Conservation (phyloP, 2,329 filamentous ascomycete species). For the Rachicladosporium sp. region DNA sequence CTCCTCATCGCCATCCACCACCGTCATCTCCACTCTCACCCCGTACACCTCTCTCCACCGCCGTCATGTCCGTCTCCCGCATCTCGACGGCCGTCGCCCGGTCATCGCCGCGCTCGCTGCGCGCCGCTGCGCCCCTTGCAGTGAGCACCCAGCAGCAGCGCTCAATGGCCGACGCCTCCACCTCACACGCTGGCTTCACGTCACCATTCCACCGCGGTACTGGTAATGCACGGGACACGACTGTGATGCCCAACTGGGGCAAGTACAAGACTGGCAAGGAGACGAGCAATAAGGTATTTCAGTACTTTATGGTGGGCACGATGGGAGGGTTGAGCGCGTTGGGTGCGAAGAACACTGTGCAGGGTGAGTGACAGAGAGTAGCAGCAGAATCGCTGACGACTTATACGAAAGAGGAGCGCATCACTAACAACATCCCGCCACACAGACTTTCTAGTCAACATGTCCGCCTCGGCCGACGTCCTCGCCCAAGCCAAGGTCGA, state of each 20-base stretch:
- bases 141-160: constrained; percentile 29
- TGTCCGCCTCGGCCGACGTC: constrained; percentile 97
- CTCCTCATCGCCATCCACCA: no score
- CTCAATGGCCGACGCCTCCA: constrained; percentile 26
- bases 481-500: constrained; percentile 99
- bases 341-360: constrained; percentile 93
- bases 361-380: constrained; percentile 53
- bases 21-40: no score
- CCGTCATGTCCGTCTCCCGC: constrained; percentile 37
- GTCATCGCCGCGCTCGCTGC: constrained; percentile 34
- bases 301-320: constrained; percentile 97
- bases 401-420: not conserved
- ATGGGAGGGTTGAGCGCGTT: constrained; percentile 86
- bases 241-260: constrained; percentile 76
- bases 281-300: constrained; percentile 72
- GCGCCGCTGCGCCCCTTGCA: constrained; percentile 30
- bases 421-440: not conserved
- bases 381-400: not conserved
- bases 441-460: constrained; percentile 97
- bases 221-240: constrained; percentile 34
- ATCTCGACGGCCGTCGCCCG: constrained; percentile 35
- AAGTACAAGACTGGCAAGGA: constrained; percentile 68
- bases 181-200: constrained; percentile 33
- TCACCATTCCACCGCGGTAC: constrained; percentile 42
- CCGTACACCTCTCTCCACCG: constrained; percentile 7